phyloP scores from a whole-genome alignment of 345 rosid species.

The Syzygium aqueum region DNA sequence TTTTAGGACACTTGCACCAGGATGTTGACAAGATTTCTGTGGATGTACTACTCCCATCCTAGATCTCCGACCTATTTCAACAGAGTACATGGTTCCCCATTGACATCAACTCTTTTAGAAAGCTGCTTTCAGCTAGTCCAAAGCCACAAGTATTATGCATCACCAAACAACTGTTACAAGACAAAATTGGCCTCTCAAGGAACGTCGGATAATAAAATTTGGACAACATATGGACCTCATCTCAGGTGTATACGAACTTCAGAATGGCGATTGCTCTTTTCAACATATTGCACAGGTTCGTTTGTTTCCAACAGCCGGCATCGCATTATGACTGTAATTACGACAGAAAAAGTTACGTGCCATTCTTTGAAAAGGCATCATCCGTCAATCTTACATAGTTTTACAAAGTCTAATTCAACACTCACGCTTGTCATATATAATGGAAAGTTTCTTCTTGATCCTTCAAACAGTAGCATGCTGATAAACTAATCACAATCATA shows the following conservation, averaged over 20 bases:
- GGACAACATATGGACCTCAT: no score
- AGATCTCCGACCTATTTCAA: neutral
- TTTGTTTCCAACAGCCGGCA: neutral
- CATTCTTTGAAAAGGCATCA: neutral
- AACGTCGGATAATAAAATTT: no score
- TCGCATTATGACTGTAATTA: neutral
- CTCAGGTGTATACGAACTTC: neutral
- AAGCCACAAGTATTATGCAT: neutral
- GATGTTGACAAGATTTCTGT: neutral
- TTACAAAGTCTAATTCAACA: neutral
- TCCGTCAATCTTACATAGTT: neutral
- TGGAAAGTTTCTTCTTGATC: neutral
- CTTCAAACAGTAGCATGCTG: neutral
- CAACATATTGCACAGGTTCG: neutral
- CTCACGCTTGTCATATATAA: neutral
- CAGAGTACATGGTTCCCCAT: neutral
- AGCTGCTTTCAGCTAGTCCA: neutral
- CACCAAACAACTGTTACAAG: neutral
- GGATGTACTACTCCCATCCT: neutral
- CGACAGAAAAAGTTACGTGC: neutral
- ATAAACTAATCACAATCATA: neutral
- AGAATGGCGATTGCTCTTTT: neutral
- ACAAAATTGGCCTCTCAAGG: neutral
- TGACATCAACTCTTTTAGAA: neutral
- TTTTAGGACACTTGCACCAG: neutral